A percentile compares a stretch with the other conserved stretches of the same genome.
phyloP scores from a whole-genome alignment of 2,329 filamentous ascomycete species.

The Dothideomycetes sp. region DNA sequence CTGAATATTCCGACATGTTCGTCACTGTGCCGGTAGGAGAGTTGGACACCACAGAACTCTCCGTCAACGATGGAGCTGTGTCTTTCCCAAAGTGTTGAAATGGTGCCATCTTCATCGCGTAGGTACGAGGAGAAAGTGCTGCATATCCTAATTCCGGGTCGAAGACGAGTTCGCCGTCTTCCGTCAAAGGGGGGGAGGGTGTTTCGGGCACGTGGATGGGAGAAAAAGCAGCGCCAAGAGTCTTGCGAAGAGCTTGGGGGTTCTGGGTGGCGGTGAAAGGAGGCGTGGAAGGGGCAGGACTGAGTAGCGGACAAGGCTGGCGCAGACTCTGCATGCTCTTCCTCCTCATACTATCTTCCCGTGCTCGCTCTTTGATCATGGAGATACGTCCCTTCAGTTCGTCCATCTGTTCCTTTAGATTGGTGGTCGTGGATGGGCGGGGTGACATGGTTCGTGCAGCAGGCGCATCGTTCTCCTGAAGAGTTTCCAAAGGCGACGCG shows the following conservation, averaged over 20 bases:
- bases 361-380: conserved; percentile 63
- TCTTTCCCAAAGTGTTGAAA: too few species aligned
- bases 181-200: background rate
- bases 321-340: conserved; percentile 66
- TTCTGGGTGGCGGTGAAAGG: background rate
- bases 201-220: too few species aligned
- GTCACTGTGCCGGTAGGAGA: background rate
- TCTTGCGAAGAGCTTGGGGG: too few species aligned
- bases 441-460: background rate
- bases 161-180: background rate
- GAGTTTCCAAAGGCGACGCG: conserved; percentile 30
- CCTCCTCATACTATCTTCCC: conserved; percentile 67
- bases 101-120: too few species aligned
- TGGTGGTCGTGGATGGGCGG: conserved; percentile 36
- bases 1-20: conserved; percentile 12
- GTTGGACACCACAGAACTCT: background rate
- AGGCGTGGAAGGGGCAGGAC: conserved; percentile 31
- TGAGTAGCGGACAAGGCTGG: conserved; percentile 68
- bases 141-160: background rate
- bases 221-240: too few species aligned
- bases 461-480: conserved; percentile 21
- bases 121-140: background rate
- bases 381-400: conserved; percentile 80
- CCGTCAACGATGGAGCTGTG: background rate
- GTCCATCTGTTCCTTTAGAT: conserved; percentile 73